These are phyloP conservation scores for Gymnopilus junonius DNA, from an alignment of 768 basidiomycete species.

Conservation along the genomic window DNA sequence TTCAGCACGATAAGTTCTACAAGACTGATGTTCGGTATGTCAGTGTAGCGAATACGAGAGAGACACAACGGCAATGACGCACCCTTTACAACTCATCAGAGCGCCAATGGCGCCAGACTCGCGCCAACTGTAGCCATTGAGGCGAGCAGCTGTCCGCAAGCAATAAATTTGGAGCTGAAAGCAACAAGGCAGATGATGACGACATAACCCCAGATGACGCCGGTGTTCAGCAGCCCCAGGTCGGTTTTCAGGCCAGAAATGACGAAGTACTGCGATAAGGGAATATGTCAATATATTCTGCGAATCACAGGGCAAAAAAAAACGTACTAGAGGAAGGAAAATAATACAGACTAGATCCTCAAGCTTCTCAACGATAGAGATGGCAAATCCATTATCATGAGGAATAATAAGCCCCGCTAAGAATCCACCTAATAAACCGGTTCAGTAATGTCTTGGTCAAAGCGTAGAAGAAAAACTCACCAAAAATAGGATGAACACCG, in stretches of 20 bases:
- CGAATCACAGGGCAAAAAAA: neutral
- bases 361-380: conserved; percentile 80
- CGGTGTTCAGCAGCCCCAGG: conserved; percentile 74
- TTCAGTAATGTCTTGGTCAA: neutral
- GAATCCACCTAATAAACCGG: conserved; percentile 85
- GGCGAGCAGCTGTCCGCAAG: conserved; percentile 64
- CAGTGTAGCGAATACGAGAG: neutral
- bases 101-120: conserved; percentile 84
- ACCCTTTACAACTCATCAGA: conserved; percentile 93
- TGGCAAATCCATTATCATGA: conserved; percentile 80
- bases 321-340: conserved; percentile 74
- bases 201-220: conserved; percentile 82
- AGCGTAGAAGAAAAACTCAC: conserved; percentile 27
- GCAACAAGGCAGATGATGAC: conserved; percentile 75
- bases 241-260: conserved; percentile 72
- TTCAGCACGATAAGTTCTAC: conserved; percentile 94
- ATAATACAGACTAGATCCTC: conserved; percentile 86
- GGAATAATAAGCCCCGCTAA: conserved; percentile 83
- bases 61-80: conserved; percentile 18
- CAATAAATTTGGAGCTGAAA: conserved; percentile 79
- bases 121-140: conserved; percentile 69
- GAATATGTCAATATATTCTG: neutral
- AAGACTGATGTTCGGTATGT: conserved; percentile 40
- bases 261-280: conserved; percentile 17
- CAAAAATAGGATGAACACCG: conserved; percentile 74